phyloP scores from a whole-genome alignment of 2,329 filamentous ascomycete species.

The Cladosporium austrohemisphaericum region DNA sequence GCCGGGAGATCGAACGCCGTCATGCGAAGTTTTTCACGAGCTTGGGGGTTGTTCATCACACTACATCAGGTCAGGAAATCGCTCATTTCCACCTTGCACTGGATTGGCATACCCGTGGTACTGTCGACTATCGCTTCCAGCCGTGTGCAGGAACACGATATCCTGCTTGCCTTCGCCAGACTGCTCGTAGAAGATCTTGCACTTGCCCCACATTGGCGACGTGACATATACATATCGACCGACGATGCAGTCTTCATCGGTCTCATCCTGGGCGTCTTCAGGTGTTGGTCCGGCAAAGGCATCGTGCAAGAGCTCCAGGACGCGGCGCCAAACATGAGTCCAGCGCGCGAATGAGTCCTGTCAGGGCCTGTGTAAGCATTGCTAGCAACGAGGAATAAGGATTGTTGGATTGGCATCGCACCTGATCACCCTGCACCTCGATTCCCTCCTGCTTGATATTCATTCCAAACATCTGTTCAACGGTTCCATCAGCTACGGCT shows the following conservation, averaged over 20 bases:
- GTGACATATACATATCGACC: slow-evolving; percentile 48
- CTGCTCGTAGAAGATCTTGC: slow-evolving; percentile 50
- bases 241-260: slow-evolving; percentile 43
- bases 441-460: slow-evolving; percentile 48
- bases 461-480: slow-evolving; percentile 39
- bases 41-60: slow-evolving; percentile 48
- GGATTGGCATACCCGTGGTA: slow-evolving; percentile 41
- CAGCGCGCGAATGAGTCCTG: slow-evolving; percentile 40
- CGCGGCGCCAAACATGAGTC: slow-evolving; percentile 47
- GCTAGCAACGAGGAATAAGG: too few relatives aligned
- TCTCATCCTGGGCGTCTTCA: slow-evolving; percentile 38
- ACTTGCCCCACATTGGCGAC: slow-evolving; percentile 45
- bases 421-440: slow-evolving; percentile 44
- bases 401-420: neutral
- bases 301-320: slow-evolving; percentile 48
- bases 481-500: slow-evolving; percentile 6
- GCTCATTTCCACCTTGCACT: neutral
- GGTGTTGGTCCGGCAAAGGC: slow-evolving; percentile 44
- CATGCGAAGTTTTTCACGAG: slow-evolving; percentile 49
- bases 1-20: slow-evolving; percentile 49
- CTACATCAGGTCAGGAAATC: neutral
- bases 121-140: slow-evolving; percentile 46
- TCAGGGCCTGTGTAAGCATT: neutral
- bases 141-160: slow-evolving; percentile 38
- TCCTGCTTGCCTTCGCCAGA: slow-evolving; percentile 45